These are phyloP conservation scores for Sporothrix euskadiensis DNA, from an alignment of 2,329 filamentous ascomycete species.

Conservation along the genomic window DNA sequence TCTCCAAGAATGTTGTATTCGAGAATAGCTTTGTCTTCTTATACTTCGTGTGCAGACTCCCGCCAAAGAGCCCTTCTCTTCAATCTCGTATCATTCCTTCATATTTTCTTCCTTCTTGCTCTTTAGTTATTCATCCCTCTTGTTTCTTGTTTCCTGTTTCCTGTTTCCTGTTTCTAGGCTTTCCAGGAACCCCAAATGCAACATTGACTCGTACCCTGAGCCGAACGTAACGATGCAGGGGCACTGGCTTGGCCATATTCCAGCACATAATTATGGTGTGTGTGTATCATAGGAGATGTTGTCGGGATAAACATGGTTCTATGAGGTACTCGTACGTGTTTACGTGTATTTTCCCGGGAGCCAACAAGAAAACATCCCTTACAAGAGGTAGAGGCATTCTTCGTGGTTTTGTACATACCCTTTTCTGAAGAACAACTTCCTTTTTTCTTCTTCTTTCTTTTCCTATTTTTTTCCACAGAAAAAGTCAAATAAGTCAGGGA, in stretches of 20 bases:
- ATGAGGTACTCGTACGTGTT: background rate
- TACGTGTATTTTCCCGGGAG: background rate
- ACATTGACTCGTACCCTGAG: background rate
- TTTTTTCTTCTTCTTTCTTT: too few species aligned
- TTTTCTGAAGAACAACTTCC: too few species aligned
- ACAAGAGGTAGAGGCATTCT: background rate
- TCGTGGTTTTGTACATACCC: too few species aligned
- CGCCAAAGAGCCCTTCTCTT: background rate
- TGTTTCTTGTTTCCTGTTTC: background rate
- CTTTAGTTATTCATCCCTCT: background rate
- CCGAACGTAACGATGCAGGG: slow-evolving; percentile 9
- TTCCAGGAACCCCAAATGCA: background rate
- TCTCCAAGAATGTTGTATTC: background rate
- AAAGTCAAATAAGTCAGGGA: too few species aligned
- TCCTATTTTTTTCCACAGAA: too few species aligned
- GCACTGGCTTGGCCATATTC: background rate
- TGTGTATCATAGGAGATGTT: background rate
- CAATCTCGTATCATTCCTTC: background rate
- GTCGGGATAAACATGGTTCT: background rate
- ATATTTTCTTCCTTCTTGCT: background rate
- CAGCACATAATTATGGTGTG: background rate
- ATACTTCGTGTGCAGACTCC: background rate
- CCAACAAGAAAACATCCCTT: background rate
- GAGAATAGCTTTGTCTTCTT: background rate
- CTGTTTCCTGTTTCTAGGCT: background rate